A percentile compares a stretch with the other conserved stretches of the same genome.
These are phyloP conservation scores for Starmera stellimalicola DNA, from an alignment of 1,139 yeast species.

Conservation along the genomic window DNA sequence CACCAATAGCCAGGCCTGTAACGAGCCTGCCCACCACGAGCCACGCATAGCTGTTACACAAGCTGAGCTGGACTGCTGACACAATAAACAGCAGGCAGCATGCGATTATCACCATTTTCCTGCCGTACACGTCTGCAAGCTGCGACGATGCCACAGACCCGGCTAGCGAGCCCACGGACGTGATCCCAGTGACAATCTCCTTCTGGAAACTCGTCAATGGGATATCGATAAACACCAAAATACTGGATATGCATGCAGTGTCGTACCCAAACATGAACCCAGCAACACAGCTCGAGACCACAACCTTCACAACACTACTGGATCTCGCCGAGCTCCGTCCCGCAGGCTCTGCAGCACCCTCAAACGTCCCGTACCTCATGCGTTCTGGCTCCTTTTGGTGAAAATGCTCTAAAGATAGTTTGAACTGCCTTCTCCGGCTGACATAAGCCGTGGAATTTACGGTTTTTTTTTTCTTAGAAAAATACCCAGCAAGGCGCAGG, in stretches of 20 bases:
- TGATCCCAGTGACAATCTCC: conserved; percentile 33
- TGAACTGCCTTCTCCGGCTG: too few relatives aligned
- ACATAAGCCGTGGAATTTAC: too few relatives aligned
- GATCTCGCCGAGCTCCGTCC: too few relatives aligned
- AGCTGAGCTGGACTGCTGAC: conserved; percentile 29
- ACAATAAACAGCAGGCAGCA: conserved; percentile 28
- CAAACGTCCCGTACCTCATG: too few relatives aligned
- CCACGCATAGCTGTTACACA: conserved; percentile 19
- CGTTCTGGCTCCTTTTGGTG: too few relatives aligned
- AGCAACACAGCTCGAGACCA: conserved; percentile 18
- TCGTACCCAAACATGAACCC: conserved; percentile 34
- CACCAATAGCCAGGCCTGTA: conserved; percentile 35
- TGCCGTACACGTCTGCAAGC: conserved; percentile 27
- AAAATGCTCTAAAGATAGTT: too few relatives aligned
- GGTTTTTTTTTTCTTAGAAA: too few relatives aligned
- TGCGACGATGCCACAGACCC: conserved; percentile 32
- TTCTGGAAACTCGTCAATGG: conserved; percentile 22
- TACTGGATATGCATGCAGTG: conserved; percentile 34
- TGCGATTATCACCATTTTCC: conserved; percentile 26
- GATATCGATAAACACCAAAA: conserved; percentile 25
- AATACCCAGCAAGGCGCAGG: too few relatives aligned
- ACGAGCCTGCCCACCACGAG: conserved; percentile 28
- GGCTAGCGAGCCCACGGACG: conserved; percentile 32
- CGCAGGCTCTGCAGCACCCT: too few relatives aligned
- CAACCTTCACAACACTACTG: too few relatives aligned